phyloP scores from a whole-genome alignment of 176 grass and related monocot genomes.

The Otatea glauca region DNA sequence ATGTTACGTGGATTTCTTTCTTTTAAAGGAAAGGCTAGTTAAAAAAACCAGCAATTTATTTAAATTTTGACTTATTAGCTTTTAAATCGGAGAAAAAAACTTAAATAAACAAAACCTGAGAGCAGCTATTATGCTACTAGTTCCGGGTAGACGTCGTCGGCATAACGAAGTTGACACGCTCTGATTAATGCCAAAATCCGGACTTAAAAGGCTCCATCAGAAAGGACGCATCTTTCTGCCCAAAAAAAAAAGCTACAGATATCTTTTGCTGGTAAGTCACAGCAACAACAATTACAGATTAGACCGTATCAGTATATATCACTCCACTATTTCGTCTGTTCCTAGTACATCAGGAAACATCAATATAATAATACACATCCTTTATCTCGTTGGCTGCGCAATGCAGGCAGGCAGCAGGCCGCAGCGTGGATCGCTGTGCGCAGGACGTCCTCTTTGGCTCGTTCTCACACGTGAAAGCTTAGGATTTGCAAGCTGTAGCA shows the following conservation, averaged over 20 bases:
- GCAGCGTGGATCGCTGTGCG: not conserved
- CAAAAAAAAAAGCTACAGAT: not conserved
- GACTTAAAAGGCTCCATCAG: not conserved
- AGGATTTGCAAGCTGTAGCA: not conserved
- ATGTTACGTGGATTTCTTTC: too few relatives aligned
- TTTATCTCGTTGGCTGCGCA: slow-evolving; percentile 29
- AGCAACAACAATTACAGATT: not conserved
- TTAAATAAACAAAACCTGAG: not conserved
- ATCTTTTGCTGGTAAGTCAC: not conserved
- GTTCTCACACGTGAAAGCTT: not conserved
- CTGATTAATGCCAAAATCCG: not conserved
- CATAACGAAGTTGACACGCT: not conserved
- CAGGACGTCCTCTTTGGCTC: not conserved
- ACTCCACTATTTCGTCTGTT: not conserved
- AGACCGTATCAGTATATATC: not conserved
- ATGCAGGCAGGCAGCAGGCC: not conserved
- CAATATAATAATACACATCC: not conserved
- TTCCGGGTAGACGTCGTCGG: not conserved
- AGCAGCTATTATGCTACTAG: not conserved
- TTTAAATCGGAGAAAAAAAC: too few relatives aligned
- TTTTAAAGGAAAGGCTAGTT: too few relatives aligned
- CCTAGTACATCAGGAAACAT: not conserved
- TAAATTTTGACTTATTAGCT: too few relatives aligned
- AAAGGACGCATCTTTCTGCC: not conserved
- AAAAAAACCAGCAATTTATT: not conserved